A percentile compares a stretch with the other conserved stretches of the same genome.
These are phyloP conservation scores for Epichloe gansuensis DNA, from an alignment of 2,329 filamentous ascomycete genomes.

Conservation along the genomic window DNA sequence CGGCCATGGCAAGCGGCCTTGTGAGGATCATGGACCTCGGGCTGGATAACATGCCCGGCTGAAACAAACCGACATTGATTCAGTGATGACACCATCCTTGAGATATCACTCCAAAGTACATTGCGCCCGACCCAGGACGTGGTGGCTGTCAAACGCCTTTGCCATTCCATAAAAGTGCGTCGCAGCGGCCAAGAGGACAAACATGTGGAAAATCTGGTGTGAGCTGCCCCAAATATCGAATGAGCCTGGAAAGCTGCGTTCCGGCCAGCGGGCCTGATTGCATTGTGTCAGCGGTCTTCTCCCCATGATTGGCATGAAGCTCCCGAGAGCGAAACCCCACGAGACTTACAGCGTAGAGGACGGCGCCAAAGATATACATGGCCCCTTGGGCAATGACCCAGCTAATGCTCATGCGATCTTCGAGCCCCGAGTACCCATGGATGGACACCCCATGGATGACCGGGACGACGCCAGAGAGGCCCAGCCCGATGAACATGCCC, in stretches of 20 bases:
- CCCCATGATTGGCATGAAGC: background rate
- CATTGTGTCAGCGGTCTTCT: background rate
- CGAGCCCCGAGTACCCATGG: constrained; percentile 55
- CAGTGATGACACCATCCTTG: background rate
- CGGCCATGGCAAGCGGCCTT: constrained; percentile 54
- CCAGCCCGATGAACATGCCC: constrained; percentile 79
- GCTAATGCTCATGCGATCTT: constrained; percentile 63
- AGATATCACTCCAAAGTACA: constrained; percentile 24
- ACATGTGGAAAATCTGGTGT: constrained; percentile 90
- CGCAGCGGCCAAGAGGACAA: constrained; percentile 72
- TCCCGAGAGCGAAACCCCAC: background rate
- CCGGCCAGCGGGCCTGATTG: constrained; percentile 61
- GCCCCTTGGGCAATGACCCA: constrained; percentile 72
- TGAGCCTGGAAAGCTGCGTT: constrained; percentile 60
- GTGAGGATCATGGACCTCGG: constrained; percentile 56
- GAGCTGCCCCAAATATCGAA: constrained; percentile 91
- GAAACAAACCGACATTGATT: background rate
- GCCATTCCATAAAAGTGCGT: constrained; percentile 72
- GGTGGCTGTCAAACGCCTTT: constrained; percentile 77
- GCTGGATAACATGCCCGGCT: constrained; percentile 21
- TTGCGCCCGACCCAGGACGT: constrained; percentile 43
- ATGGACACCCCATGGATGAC: constrained; percentile 62
- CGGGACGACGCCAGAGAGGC: constrained; percentile 71
- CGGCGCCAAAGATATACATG: constrained; percentile 77
- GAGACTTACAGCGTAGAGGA: constrained; percentile 64